Percentiles rank a stretch among this genome's conserved stretches.
These are phyloP conservation scores for Trypanosoma platydactyli DNA, from an alignment of 208 protist species.

Conservation along the genomic window DNA sequence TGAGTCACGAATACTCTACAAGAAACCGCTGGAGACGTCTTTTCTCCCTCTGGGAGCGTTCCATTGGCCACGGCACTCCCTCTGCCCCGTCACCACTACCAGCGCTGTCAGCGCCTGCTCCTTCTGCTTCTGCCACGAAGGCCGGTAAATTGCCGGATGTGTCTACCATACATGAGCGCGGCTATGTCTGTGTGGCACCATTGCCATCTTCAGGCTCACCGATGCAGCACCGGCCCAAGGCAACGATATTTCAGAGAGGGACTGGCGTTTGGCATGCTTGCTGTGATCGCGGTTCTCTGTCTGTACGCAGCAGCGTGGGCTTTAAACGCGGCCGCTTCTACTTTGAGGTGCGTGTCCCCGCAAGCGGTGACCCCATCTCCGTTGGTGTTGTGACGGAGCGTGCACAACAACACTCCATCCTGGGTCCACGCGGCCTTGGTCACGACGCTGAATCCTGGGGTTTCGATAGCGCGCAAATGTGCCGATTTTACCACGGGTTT, in stretches of 20 bases:
- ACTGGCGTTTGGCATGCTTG: conserved; percentile 45
- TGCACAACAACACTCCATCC: conserved; percentile 28
- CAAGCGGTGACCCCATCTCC: conserved; percentile 38
- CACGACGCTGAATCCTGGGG: conserved; percentile 77
- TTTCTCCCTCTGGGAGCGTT: conserved; percentile 45
- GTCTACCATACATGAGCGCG: conserved; percentile 2
- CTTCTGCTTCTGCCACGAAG: neutral
- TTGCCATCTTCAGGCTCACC: conserved; percentile 21
- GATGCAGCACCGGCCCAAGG: conserved; percentile 23
- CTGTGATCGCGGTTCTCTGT: conserved; percentile 38
- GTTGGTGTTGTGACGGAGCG: conserved; percentile 72
- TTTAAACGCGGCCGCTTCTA: conserved; percentile 80
- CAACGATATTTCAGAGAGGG: conserved; percentile 29
- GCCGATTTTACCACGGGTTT: conserved; percentile 62
- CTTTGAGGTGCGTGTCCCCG: conserved; percentile 81
- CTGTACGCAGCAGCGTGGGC: conserved; percentile 66
- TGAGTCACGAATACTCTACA: conserved; percentile 36
- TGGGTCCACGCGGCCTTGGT: conserved; percentile 41
- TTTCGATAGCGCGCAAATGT: conserved; percentile 74
- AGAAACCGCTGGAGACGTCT: conserved; percentile 50
- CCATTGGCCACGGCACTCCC: conserved; percentile 27
- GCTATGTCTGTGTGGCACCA: conserved; percentile 23
- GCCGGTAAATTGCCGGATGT: neutral
- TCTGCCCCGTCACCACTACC: neutral
- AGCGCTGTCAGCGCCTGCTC: neutral